Evolutionary conservation across 108 stramenopile species (phyloP).

Genomic region (Aurantiochytrium sp.): DNA sequence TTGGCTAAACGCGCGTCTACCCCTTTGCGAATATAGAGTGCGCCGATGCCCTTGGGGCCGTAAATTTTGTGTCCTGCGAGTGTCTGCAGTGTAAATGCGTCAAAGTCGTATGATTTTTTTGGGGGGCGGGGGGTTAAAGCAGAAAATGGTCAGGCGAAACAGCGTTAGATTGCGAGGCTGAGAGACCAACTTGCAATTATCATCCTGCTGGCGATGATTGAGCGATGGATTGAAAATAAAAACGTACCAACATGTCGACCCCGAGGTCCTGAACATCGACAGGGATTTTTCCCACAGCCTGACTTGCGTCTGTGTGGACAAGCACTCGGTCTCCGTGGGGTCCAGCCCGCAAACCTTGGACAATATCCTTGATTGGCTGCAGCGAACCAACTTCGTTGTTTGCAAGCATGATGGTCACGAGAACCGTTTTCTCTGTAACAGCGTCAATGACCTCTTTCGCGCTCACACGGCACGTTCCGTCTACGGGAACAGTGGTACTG

Average conservation of each 20-base stretch:
- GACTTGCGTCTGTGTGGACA: constrained; percentile 93
- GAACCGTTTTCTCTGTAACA: constrained; percentile 54
- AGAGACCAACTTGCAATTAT: not conserved
- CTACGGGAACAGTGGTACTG: constrained; percentile 73
- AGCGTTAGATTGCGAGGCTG: not conserved
- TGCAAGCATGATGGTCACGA: constrained; percentile 92
- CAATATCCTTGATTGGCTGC: constrained; percentile 74
- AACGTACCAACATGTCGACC: constrained; percentile 70
- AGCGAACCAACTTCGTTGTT: constrained; percentile 90
- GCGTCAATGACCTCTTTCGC: constrained; percentile 59
- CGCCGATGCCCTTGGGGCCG: constrained; percentile 88
- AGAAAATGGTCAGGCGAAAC: not conserved
- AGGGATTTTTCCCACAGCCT: constrained; percentile 81
- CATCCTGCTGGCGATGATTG: not conserved
- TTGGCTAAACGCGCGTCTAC: constrained; percentile 29
- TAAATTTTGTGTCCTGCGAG: constrained; percentile 96
- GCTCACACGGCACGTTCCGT: constrained; percentile 64
- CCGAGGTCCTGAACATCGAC: constrained; percentile 64
- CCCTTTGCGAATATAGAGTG: constrained; percentile 67
- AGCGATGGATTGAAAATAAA: not conserved
- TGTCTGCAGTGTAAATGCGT: constrained; percentile 35
- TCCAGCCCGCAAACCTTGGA: constrained; percentile 17
- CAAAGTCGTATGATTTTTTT: not conserved
- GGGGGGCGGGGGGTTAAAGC: too few relatives aligned
- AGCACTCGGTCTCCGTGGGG: constrained; percentile 44